These are phyloP conservation scores for Logfia minima DNA, from an alignment of 129 eudicot species.

Conservation along the genomic window DNA sequence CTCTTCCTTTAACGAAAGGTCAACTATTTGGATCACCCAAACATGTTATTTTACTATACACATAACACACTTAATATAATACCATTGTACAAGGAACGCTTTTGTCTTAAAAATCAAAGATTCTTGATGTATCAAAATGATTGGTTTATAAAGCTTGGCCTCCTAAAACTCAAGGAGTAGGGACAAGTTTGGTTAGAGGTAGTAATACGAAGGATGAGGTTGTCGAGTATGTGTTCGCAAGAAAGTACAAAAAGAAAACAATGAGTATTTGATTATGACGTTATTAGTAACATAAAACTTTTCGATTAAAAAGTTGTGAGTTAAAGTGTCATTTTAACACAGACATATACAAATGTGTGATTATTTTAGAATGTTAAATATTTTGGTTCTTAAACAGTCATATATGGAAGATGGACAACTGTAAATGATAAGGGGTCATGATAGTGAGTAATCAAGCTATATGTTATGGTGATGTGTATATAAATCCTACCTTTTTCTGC, in stretches of 20 bases:
- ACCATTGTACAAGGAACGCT: neutral
- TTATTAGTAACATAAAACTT: neutral
- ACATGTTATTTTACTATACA: neutral
- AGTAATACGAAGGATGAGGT: neutral
- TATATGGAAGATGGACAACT: no score
- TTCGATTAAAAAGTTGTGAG: neutral
- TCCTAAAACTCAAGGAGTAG: constrained; percentile 20
- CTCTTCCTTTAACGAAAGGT: no score
- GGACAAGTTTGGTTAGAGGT: constrained; percentile 28
- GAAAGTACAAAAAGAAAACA: neutral
- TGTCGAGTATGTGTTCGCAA: neutral
- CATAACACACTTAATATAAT: neutral
- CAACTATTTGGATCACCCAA: no score
- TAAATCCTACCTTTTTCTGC: neutral
- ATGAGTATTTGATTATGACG: neutral
- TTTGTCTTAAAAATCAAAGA: neutral
- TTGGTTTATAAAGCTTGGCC: constrained; percentile 32
- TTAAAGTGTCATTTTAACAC: no score
- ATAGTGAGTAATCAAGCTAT: no score
- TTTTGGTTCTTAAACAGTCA: no score
- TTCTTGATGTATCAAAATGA: constrained; percentile 20
- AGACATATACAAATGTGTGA: neutral
- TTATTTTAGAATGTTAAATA: neutral
- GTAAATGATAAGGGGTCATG: no score
- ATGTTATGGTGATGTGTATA: neutral